Conservation (phyloP, 2,329 filamentous ascomycete species). For the Fusarium lyarnte region DNA sequence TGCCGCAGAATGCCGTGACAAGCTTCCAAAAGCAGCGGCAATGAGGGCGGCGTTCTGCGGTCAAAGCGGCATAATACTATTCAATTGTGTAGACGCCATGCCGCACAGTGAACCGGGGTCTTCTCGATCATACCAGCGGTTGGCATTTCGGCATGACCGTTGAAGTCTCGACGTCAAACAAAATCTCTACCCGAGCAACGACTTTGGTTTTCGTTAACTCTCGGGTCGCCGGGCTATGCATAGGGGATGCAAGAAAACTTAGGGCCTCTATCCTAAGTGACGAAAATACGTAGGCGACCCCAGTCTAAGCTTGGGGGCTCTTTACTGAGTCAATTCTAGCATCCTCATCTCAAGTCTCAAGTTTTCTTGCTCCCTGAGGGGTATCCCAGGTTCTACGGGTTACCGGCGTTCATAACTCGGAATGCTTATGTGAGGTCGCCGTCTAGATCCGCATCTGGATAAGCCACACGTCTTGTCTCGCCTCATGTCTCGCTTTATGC, state of each 20-base stretch:
- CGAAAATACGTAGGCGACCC: too few relatives aligned
- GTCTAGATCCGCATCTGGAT: background rate
- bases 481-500: conserved; percentile 1
- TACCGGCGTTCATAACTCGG: conserved; percentile 1
- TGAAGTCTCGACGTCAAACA: background rate
- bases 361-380: too few relatives aligned
- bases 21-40: background rate
- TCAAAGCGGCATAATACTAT: background rate
- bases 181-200: background rate
- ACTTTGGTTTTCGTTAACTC: background rate
- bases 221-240: background rate
- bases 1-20: conserved; percentile 24
- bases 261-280: too few relatives aligned
- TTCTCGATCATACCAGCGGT: background rate
- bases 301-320: too few relatives aligned
- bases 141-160: conserved; percentile 17
- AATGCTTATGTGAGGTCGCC: conserved; percentile 13
- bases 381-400: background rate
- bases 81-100: background rate
- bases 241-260: too few relatives aligned
- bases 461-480: conserved; percentile 1
- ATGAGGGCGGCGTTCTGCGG: conserved; percentile 26
- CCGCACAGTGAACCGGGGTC: conserved; percentile 3
- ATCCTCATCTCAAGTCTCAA: too few relatives aligned
- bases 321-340: too few relatives aligned